Evolutionary conservation across 2,329 filamentous ascomycete genomes (phyloP).

Genomic region (Fusarium liriodendri): DNA sequence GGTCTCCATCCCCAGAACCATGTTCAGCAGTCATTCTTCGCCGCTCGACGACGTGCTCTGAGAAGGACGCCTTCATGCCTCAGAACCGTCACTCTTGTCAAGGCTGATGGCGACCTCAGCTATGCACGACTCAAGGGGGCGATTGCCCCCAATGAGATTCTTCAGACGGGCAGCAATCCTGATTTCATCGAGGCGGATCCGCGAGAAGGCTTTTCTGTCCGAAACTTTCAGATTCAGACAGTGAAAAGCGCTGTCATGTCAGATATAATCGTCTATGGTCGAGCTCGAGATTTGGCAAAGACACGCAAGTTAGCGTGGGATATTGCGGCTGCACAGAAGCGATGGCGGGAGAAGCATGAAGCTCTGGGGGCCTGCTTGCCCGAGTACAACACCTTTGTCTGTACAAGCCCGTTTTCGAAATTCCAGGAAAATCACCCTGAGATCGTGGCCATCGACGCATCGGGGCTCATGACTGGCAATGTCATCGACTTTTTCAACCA

Average conservation of each 20-base stretch:
- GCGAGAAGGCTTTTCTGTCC: constrained; percentile 89
- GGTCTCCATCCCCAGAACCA: constrained; percentile 90
- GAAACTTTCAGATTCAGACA: constrained; percentile 97
- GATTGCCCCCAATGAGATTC: constrained; percentile 82
- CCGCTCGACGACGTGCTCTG: constrained; percentile 77
- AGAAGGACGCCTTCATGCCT: constrained; percentile 78
- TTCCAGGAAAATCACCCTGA: constrained; percentile 78
- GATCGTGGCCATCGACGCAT: constrained; percentile 80
- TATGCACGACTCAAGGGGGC: constrained; percentile 86
- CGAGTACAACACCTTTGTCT: constrained; percentile 87
- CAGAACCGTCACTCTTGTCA: constrained; percentile 86
- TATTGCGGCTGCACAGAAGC: constrained; percentile 80
- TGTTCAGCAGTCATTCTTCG: constrained; percentile 90
- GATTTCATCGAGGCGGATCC: constrained; percentile 89
- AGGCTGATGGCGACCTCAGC: constrained; percentile 84
- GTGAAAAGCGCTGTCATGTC: constrained; percentile 89
- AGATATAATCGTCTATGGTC: constrained; percentile 92
- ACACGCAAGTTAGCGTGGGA: constrained; percentile 73
- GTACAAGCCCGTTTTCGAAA: constrained; percentile 70
- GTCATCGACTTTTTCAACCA: constrained; percentile 91
- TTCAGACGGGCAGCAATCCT: constrained; percentile 63
- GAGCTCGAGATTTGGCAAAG: constrained; percentile 75
- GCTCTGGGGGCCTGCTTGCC: constrained; percentile 65
- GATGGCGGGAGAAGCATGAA: constrained; percentile 76
- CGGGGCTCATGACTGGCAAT: constrained; percentile 77